These are phyloP conservation scores for Lomentospora prolificans DNA, from an alignment of 2,329 filamentous ascomycete genomes.

Conservation along the genomic window DNA sequence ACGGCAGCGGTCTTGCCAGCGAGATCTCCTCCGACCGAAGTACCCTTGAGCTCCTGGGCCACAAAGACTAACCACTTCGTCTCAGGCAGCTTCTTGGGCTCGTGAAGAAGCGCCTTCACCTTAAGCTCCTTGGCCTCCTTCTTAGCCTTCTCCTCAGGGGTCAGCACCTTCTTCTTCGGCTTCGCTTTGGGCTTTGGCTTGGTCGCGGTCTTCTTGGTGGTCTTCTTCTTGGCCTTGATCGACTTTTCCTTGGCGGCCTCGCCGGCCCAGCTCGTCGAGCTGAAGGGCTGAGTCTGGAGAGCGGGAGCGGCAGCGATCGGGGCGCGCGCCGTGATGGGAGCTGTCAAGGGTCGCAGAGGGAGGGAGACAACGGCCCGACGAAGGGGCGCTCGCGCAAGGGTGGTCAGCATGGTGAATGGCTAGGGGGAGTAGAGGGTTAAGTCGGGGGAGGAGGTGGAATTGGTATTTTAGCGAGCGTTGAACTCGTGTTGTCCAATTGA, in stretches of 20 bases:
- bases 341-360: slow-evolving; percentile 16
- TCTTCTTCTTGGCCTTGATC: slow-evolving; percentile 14
- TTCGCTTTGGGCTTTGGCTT: slow-evolving; percentile 16
- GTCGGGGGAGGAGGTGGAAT: not conserved
- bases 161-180: slow-evolving; percentile 22
- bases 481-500: too few species aligned
- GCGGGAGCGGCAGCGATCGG: slow-evolving; percentile 12
- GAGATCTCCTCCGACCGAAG: slow-evolving; percentile 9
- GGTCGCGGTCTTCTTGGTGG: slow-evolving; percentile 19
- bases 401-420: slow-evolving; percentile 28
- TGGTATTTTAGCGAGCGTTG: too few species aligned
- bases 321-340: slow-evolving; percentile 15
- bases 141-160: slow-evolving; percentile 26
- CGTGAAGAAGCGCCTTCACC: slow-evolving; percentile 29
- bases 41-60: slow-evolving; percentile 19
- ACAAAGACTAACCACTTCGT: slow-evolving; percentile 29
- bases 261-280: slow-evolving; percentile 17
- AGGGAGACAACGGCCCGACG: slow-evolving; percentile 20
- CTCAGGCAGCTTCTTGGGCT: slow-evolving; percentile 24
- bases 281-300: slow-evolving; percentile 19
- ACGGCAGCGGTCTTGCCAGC: slow-evolving; percentile 18
- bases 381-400: slow-evolving; percentile 28
- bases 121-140: slow-evolving; percentile 25
- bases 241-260: slow-evolving; percentile 10
- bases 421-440: not conserved